phyloP scores from a whole-genome alignment of 116 monocot genomes.

The Phalaenopsis hybrid region DNA sequence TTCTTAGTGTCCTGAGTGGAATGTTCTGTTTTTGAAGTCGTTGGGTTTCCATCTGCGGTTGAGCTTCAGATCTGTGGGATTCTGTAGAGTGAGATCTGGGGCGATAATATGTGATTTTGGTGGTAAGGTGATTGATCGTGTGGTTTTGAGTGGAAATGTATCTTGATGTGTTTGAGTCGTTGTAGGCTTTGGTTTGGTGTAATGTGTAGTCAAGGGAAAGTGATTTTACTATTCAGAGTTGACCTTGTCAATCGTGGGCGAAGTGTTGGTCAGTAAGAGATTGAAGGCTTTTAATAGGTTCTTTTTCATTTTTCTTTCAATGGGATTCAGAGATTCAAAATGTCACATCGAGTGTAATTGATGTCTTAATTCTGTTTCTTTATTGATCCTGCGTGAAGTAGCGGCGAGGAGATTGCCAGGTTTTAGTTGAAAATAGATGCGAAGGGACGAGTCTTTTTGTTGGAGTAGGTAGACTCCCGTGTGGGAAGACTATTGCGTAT shows the following conservation, averaged over 20 bases:
- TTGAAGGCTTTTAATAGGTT: neutral
- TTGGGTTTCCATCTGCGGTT: neutral
- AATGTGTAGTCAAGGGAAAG: neutral
- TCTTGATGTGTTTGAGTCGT: neutral
- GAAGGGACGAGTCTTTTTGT: neutral
- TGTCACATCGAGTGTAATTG: slow-evolving; percentile 4
- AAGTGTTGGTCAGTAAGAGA: neutral
- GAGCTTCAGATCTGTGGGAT: slow-evolving; percentile 7
- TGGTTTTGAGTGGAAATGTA: neutral
- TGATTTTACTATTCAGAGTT: neutral
- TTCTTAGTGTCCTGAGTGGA: neutral
- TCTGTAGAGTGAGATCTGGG: slow-evolving; percentile 3
- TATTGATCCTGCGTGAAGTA: neutral
- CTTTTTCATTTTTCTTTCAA: neutral
- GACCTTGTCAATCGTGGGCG: neutral
- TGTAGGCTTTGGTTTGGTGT: neutral
- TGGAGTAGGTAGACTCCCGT: neutral
- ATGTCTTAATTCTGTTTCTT: neutral
- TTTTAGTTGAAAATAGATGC: neutral
- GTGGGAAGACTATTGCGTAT: neutral
- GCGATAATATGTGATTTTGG: neutral
- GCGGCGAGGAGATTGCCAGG: no score
- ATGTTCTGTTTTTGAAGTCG: neutral
- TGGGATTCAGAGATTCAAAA: neutral
- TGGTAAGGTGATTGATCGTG: neutral